Evolutionary conservation across 2,329 filamentous ascomycete species (phyloP).

Genomic region (Huntiella savannae): DNA sequence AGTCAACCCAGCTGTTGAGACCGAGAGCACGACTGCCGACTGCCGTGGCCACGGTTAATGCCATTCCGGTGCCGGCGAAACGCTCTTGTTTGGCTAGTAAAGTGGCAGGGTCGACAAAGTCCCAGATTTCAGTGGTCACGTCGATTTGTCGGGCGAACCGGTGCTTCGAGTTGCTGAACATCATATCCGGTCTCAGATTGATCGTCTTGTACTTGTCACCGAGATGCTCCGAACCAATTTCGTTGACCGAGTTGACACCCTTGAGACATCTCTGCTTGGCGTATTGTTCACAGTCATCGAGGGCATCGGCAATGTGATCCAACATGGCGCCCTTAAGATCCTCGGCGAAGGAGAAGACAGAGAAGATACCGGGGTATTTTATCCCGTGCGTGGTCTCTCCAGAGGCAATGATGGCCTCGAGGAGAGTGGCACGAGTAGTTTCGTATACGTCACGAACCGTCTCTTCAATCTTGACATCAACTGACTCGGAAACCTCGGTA

Average conservation of each 20-base stretch:
- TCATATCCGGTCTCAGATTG: slow-evolving; percentile 75
- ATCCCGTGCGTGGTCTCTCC: slow-evolving; percentile 65
- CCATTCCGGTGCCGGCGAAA: slow-evolving; percentile 83
- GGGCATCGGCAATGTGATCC: slow-evolving; percentile 62
- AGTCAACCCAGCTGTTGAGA: slow-evolving; percentile 75
- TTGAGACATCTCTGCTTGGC: slow-evolving; percentile 59
- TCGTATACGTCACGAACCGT: slow-evolving; percentile 75
- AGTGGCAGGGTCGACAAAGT: slow-evolving; percentile 78
- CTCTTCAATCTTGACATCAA: slow-evolving; percentile 66
- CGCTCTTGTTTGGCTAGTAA: slow-evolving; percentile 86
- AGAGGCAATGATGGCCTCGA: slow-evolving; percentile 54
- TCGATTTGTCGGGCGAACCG: slow-evolving; percentile 68
- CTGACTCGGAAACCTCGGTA: slow-evolving; percentile 58
- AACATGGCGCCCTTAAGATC: slow-evolving; percentile 86
- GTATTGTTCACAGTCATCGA: slow-evolving; percentile 64
- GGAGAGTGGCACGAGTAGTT: slow-evolving; percentile 58
- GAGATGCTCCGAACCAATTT: slow-evolving; percentile 71
- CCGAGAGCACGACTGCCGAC: slow-evolving; percentile 67
- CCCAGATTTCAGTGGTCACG: slow-evolving; percentile 69
- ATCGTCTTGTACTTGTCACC: slow-evolving; percentile 74
- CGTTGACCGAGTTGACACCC: slow-evolving; percentile 75
- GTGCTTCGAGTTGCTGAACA: slow-evolving; percentile 78
- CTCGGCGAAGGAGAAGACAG: slow-evolving; percentile 80
- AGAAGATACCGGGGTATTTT: slow-evolving; percentile 68
- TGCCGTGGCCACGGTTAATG: slow-evolving; percentile 74